Percentiles rank a stretch among this genome's conserved stretches.
Conservation (phyloP, 2,329 filamentous ascomycete species). For the Emergomyces pasteurianus region DNA sequence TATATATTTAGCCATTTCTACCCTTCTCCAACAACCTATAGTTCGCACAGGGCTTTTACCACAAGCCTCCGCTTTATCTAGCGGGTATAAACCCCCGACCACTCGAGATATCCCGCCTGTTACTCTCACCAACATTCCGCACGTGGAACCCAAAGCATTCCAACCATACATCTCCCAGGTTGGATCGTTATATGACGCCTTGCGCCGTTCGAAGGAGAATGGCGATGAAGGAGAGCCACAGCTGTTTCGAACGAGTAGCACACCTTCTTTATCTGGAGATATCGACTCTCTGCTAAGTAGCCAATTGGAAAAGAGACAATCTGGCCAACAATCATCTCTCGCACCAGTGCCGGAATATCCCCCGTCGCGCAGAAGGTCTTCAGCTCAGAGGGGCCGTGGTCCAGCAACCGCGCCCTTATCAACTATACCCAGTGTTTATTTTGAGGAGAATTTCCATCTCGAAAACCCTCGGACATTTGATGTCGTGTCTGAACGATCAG, state of each 20-base stretch:
- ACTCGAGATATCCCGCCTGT: conserved; percentile 87
- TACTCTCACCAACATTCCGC: conserved; percentile 73
- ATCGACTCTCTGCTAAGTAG: conserved; percentile 37
- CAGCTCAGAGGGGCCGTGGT: conserved; percentile 38
- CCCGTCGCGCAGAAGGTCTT: conserved; percentile 2
- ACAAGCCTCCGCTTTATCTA: conserved; percentile 56
- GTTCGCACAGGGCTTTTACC: conserved; percentile 73
- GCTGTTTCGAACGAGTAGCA: conserved; percentile 34
- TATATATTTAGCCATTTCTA: conserved; percentile 56
- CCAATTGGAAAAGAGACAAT: conserved; percentile 30
- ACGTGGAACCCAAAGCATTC: conserved; percentile 69
- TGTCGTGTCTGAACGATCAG: conserved; percentile 87
- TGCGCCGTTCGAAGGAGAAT: conserved; percentile 70
- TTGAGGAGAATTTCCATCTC: conserved; percentile 86
- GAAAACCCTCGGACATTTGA: conserved; percentile 96
- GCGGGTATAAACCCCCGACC: conserved; percentile 69
- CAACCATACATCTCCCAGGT: conserved; percentile 75
- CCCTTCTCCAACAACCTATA: conserved; percentile 62
- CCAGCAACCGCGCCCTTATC: conserved; percentile 56
- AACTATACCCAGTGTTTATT: conserved; percentile 86
- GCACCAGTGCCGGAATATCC: not conserved
- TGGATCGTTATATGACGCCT: conserved; percentile 75
- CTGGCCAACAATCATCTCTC: conserved; percentile 9
- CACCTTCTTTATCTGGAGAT: conserved; percentile 35
- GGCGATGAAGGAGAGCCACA: conserved; percentile 50